A percentile compares a stretch with the other conserved stretches of the same genome.
Conservation (phyloP, 2,329 filamentous ascomycete species). For the Fusarium sp. region DNA sequence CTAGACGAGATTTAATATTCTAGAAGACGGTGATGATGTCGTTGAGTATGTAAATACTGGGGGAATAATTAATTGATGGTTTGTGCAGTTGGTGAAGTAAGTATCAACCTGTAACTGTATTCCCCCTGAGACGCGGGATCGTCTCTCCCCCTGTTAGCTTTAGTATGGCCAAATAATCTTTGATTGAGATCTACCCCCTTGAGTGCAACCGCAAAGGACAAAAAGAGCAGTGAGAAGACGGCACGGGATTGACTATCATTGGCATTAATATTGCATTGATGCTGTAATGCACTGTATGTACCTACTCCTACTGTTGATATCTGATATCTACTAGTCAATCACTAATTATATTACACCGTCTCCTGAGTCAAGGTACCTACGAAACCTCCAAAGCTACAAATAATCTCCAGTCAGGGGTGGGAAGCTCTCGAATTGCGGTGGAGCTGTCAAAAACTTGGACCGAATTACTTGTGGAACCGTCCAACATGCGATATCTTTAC, state of each 20-base stretch:
- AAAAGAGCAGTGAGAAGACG: conserved; percentile 1
- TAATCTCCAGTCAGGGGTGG: conserved; percentile 9
- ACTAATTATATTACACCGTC: conserved; percentile 23
- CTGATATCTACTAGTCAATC: conserved; percentile 3
- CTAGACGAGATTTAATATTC: conserved; percentile 14
- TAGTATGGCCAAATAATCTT: conserved; percentile 6
- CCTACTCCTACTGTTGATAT: conserved; percentile 12
- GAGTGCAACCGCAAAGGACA: conserved; percentile 13
- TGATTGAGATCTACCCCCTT: conserved; percentile 42
- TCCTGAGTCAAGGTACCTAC: conserved; percentile 20
- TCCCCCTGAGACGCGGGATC: conserved; percentile 23
- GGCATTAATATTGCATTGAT: not conserved
- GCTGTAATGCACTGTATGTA: not conserved
- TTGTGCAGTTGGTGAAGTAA: not conserved
- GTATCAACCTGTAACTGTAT: not conserved
- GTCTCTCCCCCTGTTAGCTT: conserved; percentile 12
- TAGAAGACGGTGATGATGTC: conserved; percentile 14
- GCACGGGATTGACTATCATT: not conserved
- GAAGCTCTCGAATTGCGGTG: conserved; percentile 22
- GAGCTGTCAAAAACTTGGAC: conserved; percentile 3
- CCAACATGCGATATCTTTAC: not conserved
- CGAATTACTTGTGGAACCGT: conserved; percentile 24
- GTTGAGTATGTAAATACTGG: not conserved
- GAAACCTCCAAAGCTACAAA: too few relatives aligned
- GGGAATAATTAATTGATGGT: not conserved